phyloP scores from a whole-genome alignment of 2,329 filamentous ascomycete species.

The Tolypocladium pustulatum region DNA sequence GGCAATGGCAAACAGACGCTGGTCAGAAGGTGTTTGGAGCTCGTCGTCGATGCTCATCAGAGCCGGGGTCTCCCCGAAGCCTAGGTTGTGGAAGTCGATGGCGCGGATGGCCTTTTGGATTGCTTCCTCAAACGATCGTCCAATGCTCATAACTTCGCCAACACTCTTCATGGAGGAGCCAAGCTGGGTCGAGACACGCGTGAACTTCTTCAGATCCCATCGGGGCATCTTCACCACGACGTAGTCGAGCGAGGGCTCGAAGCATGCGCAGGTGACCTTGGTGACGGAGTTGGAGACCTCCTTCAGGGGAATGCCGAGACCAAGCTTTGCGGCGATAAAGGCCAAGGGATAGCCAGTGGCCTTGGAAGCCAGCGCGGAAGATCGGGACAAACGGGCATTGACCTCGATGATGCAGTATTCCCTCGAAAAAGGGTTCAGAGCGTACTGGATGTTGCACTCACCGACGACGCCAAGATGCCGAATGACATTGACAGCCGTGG shows the following conservation, averaged over 20 bases:
- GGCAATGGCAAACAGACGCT: constrained; percentile 92
- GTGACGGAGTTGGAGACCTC: constrained; percentile 96
- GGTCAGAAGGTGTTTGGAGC: constrained; percentile 93
- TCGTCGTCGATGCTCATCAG: constrained; percentile 95
- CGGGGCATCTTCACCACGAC: constrained; percentile 97
- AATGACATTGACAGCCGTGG: constrained; percentile 93
- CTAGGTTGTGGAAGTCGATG: constrained; percentile 90
- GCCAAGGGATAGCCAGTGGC: constrained; percentile 93
- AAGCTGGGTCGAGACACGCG: constrained; percentile 86
- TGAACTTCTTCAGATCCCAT: constrained; percentile 99
- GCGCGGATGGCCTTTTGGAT: constrained; percentile 96
- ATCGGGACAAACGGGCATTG: constrained; percentile 91
- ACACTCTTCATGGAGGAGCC: constrained; percentile 99
- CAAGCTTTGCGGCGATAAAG: constrained; percentile 94
- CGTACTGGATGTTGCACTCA: constrained; percentile 99
- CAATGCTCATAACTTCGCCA: constrained; percentile 97
- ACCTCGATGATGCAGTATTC: constrained; percentile 99
- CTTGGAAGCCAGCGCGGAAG: constrained; percentile 91
- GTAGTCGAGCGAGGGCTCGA: constrained; percentile 96
- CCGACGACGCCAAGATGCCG: constrained; percentile 94
- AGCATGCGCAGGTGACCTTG: constrained; percentile 91
- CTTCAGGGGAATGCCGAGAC: constrained; percentile 87
- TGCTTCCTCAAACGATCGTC: constrained; percentile 91
- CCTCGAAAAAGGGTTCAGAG: constrained; percentile 84
- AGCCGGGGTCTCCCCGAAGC: constrained; percentile 84